Conservation (phyloP, 2,329 filamentous ascomycete genomes). For the Parasarocladium wereldwijsianum region DNA sequence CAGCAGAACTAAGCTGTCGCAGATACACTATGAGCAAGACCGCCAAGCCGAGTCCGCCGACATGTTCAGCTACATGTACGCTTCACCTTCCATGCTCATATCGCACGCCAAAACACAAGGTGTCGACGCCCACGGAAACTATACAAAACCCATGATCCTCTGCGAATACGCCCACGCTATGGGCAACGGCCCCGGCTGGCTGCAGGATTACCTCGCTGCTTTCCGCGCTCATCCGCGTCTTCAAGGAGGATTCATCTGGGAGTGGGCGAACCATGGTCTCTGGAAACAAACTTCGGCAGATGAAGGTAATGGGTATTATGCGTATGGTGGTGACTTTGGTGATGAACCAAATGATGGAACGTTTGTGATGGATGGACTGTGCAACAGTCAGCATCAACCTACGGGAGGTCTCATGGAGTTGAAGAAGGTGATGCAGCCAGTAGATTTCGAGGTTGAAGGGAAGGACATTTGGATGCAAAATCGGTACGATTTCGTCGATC, state of each 20-base stretch:
- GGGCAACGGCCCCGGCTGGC: constrained; percentile 58
- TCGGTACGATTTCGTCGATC: constrained; percentile 29
- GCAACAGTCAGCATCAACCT: constrained; percentile 38
- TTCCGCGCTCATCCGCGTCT: constrained; percentile 46
- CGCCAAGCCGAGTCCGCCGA: constrained; percentile 43
- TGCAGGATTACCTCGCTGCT: constrained; percentile 51
- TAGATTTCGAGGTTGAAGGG: constrained; percentile 21
- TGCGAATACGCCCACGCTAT: constrained; percentile 50
- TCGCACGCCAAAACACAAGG: too few species aligned
- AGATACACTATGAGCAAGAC: constrained; percentile 55
- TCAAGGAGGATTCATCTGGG: constrained; percentile 54
- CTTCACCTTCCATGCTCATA: constrained; percentile 35
- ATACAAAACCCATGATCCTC: constrained; percentile 42
- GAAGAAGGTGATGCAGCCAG: constrained; percentile 42
- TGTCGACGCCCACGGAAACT: constrained; percentile 13
- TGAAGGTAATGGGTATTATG: constrained; percentile 32
- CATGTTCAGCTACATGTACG: constrained; percentile 56
- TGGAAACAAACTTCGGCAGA: constrained; percentile 29
- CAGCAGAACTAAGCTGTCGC: too few species aligned
- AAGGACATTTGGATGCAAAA: constrained; percentile 26
- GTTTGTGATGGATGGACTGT: constrained; percentile 48
- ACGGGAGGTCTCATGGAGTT: constrained; percentile 40
- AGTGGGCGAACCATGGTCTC: constrained; percentile 48
- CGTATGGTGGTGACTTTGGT: constrained; percentile 47
- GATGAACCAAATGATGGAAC: constrained; percentile 44